Evolutionary conservation across 805 yeast species (phyloP).

Genomic region (Wickerhamomyces subpelliculosus): DNA sequence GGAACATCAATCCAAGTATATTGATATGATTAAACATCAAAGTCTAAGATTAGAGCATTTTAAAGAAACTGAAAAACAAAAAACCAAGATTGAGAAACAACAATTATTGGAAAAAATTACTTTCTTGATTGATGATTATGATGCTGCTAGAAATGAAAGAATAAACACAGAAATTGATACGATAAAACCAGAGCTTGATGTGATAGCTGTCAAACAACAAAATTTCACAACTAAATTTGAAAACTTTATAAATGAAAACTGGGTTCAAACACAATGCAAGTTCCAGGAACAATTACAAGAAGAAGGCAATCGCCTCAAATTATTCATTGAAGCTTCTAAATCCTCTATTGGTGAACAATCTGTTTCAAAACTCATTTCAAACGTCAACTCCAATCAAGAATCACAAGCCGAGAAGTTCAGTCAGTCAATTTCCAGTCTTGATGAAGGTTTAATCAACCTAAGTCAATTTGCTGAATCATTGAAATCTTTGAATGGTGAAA

Average conservation of each 20-base stretch:
- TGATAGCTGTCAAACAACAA: constrained; percentile 7
- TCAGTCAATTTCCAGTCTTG: constrained; percentile 3
- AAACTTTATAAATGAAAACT: constrained; percentile 7
- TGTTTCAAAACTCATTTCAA: constrained; percentile 14
- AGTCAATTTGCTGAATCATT: constrained; percentile 6
- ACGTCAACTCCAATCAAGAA: constrained; percentile 13
- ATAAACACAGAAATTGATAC: constrained; percentile 1
- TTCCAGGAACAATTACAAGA: constrained; percentile 5
- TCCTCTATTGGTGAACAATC: constrained; percentile 1
- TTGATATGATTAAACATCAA: constrained; percentile 5
- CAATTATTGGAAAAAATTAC: constrained; percentile 8
- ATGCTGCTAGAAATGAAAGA: constrained; percentile 3
- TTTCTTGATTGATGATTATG: constrained; percentile 7
- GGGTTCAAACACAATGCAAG: constrained; percentile 11
- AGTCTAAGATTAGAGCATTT: constrained; percentile 1
- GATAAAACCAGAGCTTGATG: constrained; percentile 6
- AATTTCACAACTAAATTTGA: constrained; percentile 9
- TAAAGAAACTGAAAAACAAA: constrained; percentile 6
- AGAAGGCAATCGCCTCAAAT: not conserved
- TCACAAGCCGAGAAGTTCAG: constrained; percentile 5
- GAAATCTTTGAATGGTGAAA: constrained; percentile 7
- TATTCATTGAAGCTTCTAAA: not conserved
- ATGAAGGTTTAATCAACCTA: constrained; percentile 6
- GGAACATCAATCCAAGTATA: constrained; percentile 10
- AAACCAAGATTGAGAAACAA: constrained; percentile 3